phyloP scores from a whole-genome alignment of 768 basidiomycete genomes.

The Suillus subaureus region DNA sequence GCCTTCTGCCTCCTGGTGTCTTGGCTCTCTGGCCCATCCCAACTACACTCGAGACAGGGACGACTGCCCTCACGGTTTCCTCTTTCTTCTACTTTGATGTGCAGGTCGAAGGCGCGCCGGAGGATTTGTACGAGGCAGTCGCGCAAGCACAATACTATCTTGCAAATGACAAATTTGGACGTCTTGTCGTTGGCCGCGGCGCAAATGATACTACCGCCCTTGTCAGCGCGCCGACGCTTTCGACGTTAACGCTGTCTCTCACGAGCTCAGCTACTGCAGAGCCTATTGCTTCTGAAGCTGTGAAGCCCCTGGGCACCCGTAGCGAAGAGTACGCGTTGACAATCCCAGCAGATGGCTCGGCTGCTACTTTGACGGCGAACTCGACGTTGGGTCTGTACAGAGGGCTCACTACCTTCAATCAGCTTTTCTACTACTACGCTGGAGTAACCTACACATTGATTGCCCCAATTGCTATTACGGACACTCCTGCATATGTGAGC shows the following conservation, averaged over 20 bases:
- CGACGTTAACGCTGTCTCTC: slow-evolving; percentile 31
- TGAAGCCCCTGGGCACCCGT: slow-evolving; percentile 35
- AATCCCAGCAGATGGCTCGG: slow-evolving; percentile 38
- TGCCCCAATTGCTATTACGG: slow-evolving; percentile 44
- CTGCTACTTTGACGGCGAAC: slow-evolving; percentile 43
- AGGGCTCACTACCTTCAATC: slow-evolving; percentile 57
- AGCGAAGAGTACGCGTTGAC: slow-evolving; percentile 48
- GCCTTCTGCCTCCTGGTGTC: slow-evolving; percentile 9
- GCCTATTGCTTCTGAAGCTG: slow-evolving; percentile 40
- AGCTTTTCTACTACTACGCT: slow-evolving; percentile 48
- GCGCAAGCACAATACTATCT: slow-evolving; percentile 33
- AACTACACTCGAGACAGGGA: slow-evolving; percentile 25
- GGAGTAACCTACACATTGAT: slow-evolving; percentile 39
- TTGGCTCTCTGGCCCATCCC: slow-evolving; percentile 38
- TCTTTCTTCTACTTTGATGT: slow-evolving; percentile 32
- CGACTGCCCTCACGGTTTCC: slow-evolving; percentile 26
- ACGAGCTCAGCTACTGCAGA: slow-evolving; percentile 14
- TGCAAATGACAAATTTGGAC: slow-evolving; percentile 38
- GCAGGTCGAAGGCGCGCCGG: slow-evolving; percentile 26
- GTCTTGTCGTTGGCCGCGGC: slow-evolving; percentile 44
- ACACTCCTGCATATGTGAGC: slow-evolving; percentile 51
- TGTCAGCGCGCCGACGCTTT: slow-evolving; percentile 25
- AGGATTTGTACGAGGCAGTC: slow-evolving; percentile 38
- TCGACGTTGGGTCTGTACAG: slow-evolving; percentile 53
- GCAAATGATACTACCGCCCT: slow-evolving; percentile 33